Percentiles rank a stretch among this genome's conserved stretches.
Evolutionary conservation across 2,329 filamentous ascomycete genomes (phyloP).

Genomic region (Cladophialophora yegresii): DNA sequence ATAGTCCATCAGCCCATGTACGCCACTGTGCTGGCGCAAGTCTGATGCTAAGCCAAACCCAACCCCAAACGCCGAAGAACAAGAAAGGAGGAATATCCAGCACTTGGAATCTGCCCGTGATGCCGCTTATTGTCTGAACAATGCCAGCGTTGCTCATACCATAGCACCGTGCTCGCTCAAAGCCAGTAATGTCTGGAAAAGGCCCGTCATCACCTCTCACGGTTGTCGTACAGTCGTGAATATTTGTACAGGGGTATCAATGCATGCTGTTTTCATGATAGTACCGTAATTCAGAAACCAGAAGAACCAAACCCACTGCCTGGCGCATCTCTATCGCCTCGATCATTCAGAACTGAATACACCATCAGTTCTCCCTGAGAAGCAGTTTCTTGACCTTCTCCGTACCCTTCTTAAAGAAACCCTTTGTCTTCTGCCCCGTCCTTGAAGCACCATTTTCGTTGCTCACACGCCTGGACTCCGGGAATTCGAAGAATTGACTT

Average conservation of each 20-base stretch:
- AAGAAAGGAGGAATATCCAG: conserved; percentile 1
- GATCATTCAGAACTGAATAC: not conserved
- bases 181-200: not conserved
- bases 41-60: not conserved
- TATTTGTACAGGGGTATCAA: conserved; percentile 6
- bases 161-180: not conserved
- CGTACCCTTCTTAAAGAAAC: conserved; percentile 10
- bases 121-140: not conserved
- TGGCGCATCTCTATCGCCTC: not conserved
- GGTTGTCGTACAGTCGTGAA: not conserved
- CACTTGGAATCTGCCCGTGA: conserved; percentile 3
- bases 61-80: not conserved
- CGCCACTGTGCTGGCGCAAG: too few species aligned
- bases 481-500: not conserved
- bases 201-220: not conserved
- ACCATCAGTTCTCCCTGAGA: not conserved
- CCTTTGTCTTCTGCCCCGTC: not conserved
- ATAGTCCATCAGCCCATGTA: not conserved
- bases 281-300: not conserved
- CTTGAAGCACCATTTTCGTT: not conserved
- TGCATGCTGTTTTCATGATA: not conserved
- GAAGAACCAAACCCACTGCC: not conserved
- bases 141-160: not conserved
- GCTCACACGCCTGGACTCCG: not conserved
- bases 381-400: conserved; percentile 9